Evolutionary conservation across 495 filamentous ascomycete genomes (phyloP), one percentile per base, ranked within the genome.

Genomic region (Lepidopterella palustris): DNA sequence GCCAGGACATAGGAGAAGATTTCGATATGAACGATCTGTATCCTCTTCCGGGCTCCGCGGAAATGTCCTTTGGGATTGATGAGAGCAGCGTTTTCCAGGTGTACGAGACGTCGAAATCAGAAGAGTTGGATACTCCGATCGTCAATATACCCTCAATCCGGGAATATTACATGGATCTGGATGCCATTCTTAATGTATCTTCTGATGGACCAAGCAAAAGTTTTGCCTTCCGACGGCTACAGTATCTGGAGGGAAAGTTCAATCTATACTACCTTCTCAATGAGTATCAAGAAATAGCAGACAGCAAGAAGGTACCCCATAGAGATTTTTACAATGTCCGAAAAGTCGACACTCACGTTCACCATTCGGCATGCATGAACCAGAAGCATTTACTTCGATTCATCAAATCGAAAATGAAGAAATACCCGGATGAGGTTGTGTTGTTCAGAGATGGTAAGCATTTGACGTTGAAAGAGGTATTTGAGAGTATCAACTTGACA

Each of bases 391-490:
- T 98, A 42, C 79, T 98, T 59, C 88, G 93, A 39, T 98, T 97
- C 73, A 98, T 98, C 74, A 98, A 98, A 73, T 95, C 89, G 76
- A 97, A 97, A 74, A 96, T 98, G 88, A 96, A 96, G 79, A 97
- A 95, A 70, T 92, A 79, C 4, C 91, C 90, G 3, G 87, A 97
- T 69, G 93, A 98, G 76, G 84, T 92, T 31, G 93, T 98, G 18
- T 80, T 97, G 55, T 96, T 84, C 71, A 82, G 93, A 65, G 95
- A 98, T 75, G 92, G 89, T 53, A 96, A 92, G 73, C 82, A 95
- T 71, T 74, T 98, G 66, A 97, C 93, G 3, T 74, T 98, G 49
- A 82, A 82, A 57, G 90, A 98, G 71, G 93, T 98, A 3, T 98
- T 98, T 73, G 89, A 93, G 66, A 96, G 90, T 73, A 95, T 98